phyloP scores from a whole-genome alignment of 768 basidiomycete genomes.

The Pleurotus tuber-regium region DNA sequence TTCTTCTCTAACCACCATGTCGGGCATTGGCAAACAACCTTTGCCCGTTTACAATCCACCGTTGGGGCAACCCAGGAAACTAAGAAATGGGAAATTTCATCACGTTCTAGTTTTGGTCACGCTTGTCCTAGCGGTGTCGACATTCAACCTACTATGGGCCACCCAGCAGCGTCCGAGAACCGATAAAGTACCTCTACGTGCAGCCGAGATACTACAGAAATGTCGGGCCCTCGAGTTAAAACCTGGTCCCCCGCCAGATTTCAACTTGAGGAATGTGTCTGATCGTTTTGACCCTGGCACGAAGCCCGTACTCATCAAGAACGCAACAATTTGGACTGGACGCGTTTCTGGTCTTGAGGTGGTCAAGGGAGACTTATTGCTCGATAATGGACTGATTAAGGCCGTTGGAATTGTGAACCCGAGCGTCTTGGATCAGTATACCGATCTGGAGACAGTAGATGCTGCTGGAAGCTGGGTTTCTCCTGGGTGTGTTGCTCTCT shows the following conservation, averaged over 20 bases:
- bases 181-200: conserved; percentile 19
- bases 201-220: conserved; percentile 34
- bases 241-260: conserved; percentile 39
- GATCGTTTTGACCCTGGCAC: conserved; percentile 71
- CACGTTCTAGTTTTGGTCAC: not conserved
- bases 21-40: conserved; percentile 5
- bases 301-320: conserved; percentile 62
- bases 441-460: conserved; percentile 54
- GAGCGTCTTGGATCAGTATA: conserved; percentile 29
- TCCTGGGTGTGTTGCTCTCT: conserved; percentile 55
- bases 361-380: conserved; percentile 61
- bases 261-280: conserved; percentile 44
- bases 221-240: conserved; percentile 52
- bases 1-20: conserved; percentile 9
- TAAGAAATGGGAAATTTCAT: conserved; percentile 7
- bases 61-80: not conserved
- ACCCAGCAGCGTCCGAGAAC: not conserved
- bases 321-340: conserved; percentile 69
- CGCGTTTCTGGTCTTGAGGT: conserved; percentile 50
- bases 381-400: conserved; percentile 65
- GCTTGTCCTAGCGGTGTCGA: not conserved
- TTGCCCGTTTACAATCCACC: conserved; percentile 5
- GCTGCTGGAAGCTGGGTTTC: conserved; percentile 69
- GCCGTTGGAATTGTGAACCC: conserved; percentile 52
- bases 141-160: conserved; percentile 1